A percentile compares a stretch with the other conserved stretches of the same genome.
phyloP scores from a whole-genome alignment of 495 filamentous ascomycete species.

The Hypoxylon crocopeplum region DNA sequence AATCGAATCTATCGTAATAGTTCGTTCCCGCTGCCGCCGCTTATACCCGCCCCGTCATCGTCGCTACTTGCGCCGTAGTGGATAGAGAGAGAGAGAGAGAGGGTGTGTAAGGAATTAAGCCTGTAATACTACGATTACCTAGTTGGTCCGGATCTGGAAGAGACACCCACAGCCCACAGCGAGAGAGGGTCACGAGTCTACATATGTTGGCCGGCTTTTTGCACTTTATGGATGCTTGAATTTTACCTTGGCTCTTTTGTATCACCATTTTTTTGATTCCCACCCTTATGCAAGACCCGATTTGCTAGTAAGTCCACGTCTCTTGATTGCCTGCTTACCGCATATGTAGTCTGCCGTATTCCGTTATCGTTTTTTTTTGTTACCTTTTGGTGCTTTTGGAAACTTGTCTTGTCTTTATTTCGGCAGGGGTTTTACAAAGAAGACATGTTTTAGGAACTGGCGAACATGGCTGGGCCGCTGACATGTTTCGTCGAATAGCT shows the following conservation, averaged over 20 bases:
- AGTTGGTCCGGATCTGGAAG: too few species aligned
- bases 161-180: too few species aligned
- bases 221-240: constrained; percentile 24
- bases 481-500: constrained; percentile 55
- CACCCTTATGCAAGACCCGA: constrained; percentile 39
- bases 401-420: not conserved
- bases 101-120: constrained; percentile 30
- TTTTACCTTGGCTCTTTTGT: constrained; percentile 31
- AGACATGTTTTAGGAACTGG: constrained; percentile 7
- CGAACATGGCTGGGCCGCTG: constrained; percentile 32
- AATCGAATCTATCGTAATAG: constrained; percentile 20
- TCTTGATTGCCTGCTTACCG: constrained; percentile 25
- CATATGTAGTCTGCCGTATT: constrained; percentile 20
- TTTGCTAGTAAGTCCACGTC: constrained; percentile 37
- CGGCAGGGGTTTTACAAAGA: not conserved
- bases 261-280: constrained; percentile 22
- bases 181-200: constrained; percentile 26
- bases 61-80: constrained; percentile 18
- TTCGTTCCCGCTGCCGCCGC: constrained; percentile 12
- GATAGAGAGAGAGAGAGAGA: constrained; percentile 8
- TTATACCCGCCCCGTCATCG: constrained; percentile 11
- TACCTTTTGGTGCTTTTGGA: constrained; percentile 5
- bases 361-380: constrained; percentile 15
- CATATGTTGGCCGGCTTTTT: constrained; percentile 17
- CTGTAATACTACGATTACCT: constrained; percentile 20